Conservation (phyloP, 2,329 filamentous ascomycete species). For the Aureobasidium mangrovei region DNA sequence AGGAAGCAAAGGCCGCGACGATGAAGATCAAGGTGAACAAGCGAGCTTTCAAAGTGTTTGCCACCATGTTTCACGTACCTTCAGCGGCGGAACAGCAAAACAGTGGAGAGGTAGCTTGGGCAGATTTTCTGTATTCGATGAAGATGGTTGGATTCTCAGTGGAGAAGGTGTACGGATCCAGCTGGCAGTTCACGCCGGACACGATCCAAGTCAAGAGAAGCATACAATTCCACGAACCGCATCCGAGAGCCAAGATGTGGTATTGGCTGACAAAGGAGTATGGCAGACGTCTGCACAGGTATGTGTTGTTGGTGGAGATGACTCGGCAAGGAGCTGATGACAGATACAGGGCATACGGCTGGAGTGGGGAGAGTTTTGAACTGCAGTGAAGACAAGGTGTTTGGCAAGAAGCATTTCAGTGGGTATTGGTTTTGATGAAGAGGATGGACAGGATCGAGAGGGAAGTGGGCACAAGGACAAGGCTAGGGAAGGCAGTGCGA, state of each 20-base stretch:
- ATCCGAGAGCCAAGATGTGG: conserved; percentile 45
- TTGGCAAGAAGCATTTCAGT: not conserved
- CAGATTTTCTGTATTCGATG: conserved; percentile 47
- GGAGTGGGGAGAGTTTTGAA: conserved; percentile 21
- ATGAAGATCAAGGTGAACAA: conserved; percentile 16
- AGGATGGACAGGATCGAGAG: not conserved
- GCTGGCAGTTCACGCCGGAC: conserved; percentile 49
- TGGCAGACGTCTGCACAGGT: conserved; percentile 41
- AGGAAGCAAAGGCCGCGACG: not conserved
- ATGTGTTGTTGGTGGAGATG: conserved; percentile 36
- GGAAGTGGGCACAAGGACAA: no score
- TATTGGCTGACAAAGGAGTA: conserved; percentile 38
- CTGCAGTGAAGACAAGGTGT: conserved; percentile 14
- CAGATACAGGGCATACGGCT: conserved; percentile 19
- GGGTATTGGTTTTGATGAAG: not conserved
- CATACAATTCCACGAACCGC: conserved; percentile 55
- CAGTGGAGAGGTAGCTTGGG: conserved; percentile 45
- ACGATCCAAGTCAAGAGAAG: conserved; percentile 35
- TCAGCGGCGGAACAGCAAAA: conserved; percentile 24
- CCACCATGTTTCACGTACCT: conserved; percentile 34
- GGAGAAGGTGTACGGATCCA: conserved; percentile 52
- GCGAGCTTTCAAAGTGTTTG: conserved; percentile 33
- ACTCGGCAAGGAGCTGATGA: conserved; percentile 30
- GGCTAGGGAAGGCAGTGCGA: not conserved
- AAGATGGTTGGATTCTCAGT: conserved; percentile 40